Base-by-base conservation (phyloP, 768 basidiomycete species). In the Trametes gibbosa region DNA sequence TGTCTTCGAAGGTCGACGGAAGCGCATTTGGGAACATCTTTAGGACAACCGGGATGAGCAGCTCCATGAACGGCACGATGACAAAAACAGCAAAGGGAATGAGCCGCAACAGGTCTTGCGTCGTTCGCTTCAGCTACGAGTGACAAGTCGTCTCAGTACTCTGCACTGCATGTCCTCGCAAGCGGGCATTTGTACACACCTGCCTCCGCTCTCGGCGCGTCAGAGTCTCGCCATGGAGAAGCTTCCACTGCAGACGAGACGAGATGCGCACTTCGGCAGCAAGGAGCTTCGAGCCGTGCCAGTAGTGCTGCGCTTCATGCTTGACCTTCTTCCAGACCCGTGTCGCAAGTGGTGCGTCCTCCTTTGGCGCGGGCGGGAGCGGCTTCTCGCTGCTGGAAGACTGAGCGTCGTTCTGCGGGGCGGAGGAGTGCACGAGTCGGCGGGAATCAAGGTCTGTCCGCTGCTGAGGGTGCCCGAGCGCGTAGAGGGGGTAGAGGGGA, bases 21-120 rank as follows among this genome's bases (percentile, higher is more conserved):
- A 99, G 84, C 94, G 98, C 98, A 73, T 91, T 98, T 14, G 97
- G 97, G 82, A 99, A 99, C 43, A 99, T 75, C 73, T 96, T 97
- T 64, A 99, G 81, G 0, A 95, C 95, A 40, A 99, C 92, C 2
- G 97, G 97, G 2, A 99, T 84, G 5, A 99, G 80, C 17, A 99
- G 72, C 71, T 98, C 97, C 96, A 98, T 98, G 81, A 98, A 98
- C 0, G 97, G 97, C 2, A 99, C 92, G 66, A 97, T 79, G 63
- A 98, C 70, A 76, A 99, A 98, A 50, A 93, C 93, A 7, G 91
- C 85, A 74, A 99, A 99, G 1, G 97, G 97, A 23, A 98, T 86
- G 14, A 99, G 85, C 29, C 97, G 86, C 53, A 99, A 75, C 29
- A 98, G 70, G 74, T 99, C 97, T 73, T 88, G 87, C 0, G 95